Base-by-base conservation (phyloP, 192 early-diverging fungal genomes). In the Rhizoclosmatium globosum region DNA sequence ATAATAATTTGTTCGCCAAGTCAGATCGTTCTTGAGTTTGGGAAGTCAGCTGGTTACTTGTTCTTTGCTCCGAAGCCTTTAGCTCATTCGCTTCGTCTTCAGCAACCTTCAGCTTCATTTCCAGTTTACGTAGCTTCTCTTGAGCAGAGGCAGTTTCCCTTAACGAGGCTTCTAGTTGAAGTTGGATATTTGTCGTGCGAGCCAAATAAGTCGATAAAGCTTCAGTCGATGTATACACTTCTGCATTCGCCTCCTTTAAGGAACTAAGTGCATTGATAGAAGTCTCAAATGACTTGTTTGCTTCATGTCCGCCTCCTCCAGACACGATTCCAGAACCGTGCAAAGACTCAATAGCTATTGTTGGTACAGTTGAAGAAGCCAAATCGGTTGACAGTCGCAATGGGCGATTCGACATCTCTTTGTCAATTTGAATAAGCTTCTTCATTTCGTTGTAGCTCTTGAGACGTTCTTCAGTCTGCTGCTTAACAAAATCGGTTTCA, bases 401-500 rank as follows among this genome's bases (percentile, higher is more conserved):
- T 17, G 45, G 17, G 2, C 38, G 19, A 11, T 58, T 50, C 11
- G 38, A 19, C 47, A 67, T 56, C 11, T 76, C 74, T 23, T 53
- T 11, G 2, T 76, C 64, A 3, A 13, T 31, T 21, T 46, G 9
- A 38, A 76, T 67, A 0, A 64, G 47, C 31, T 76, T 76, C 41
- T 76, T 76, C 74, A 76, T 66, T 64, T 76, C 74, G 11, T 76
- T 76, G 64, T 66, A 76, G 60, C 62, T 66, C 47, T 64, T 67
- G 45, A 76, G 74, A 38, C 64, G 13, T 41, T 9, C 13, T 47
- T 76, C 74, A 6, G 64, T 76, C 46, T 67, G 62, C 23, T 38
- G 19, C 23, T 76, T 76, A 4, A 41, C 39, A 4, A 43, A 23
- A 21, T 76, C 74, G 42, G 38, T 47, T 13, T 76, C 74, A 13